Percentiles rank a stretch among this genome's conserved stretches.
Conservation (phyloP, 805 yeast genomes). For the Kuraishia molischiana region DNA sequence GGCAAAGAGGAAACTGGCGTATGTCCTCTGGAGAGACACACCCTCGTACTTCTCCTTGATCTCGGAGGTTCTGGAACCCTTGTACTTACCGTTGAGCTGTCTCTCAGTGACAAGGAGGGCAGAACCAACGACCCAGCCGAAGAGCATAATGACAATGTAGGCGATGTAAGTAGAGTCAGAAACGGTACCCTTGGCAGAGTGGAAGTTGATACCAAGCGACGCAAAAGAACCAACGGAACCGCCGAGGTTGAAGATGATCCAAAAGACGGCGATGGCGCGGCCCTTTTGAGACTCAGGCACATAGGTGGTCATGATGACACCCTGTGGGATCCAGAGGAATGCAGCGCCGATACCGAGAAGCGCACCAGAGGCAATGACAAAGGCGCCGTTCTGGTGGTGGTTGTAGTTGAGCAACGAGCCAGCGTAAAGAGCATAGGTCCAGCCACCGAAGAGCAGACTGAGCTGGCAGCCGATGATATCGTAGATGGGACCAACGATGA, state of each 20-base stretch:
- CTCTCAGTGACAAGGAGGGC: slow-evolving; percentile 29
- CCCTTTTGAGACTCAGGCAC: slow-evolving; percentile 40
- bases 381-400: slow-evolving; percentile 33
- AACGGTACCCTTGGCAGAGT: slow-evolving; percentile 23
- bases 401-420: slow-evolving; percentile 37
- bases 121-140: slow-evolving; percentile 31
- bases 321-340: slow-evolving; percentile 47
- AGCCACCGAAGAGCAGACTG: slow-evolving; percentile 1
- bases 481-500: slow-evolving; percentile 18
- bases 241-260: slow-evolving; percentile 51
- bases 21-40: slow-evolving; percentile 17
- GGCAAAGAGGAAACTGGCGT: slow-evolving; percentile 23
- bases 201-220: slow-evolving; percentile 40
- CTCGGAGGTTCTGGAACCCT: slow-evolving; percentile 26
- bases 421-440: slow-evolving; percentile 33
- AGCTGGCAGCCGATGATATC: slow-evolving; percentile 17
- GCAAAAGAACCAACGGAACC: slow-evolving; percentile 45
- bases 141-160: slow-evolving; percentile 36
- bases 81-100: neutral
- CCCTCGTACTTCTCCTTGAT: slow-evolving; percentile 26
- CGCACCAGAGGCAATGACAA: slow-evolving; percentile 45
- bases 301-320: slow-evolving; percentile 41
- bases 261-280: slow-evolving; percentile 38
- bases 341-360: slow-evolving; percentile 44
- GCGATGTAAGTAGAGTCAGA: slow-evolving; percentile 41